Conservation (phyloP, 2,329 filamentous ascomycete genomes). For the Penicillium digitatum region DNA sequence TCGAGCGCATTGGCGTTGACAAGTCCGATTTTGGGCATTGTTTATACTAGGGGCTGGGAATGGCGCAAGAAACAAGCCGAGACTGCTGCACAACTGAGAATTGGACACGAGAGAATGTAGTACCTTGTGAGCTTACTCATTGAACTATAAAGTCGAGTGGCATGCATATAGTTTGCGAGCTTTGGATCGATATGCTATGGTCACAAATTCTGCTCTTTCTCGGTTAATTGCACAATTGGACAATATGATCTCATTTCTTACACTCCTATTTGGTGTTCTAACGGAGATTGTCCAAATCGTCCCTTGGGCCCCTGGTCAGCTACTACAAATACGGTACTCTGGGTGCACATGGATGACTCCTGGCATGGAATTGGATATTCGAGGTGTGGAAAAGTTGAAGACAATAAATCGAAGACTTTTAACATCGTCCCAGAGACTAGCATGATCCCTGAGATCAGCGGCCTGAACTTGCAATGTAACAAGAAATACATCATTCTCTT, state of each 20-base stretch:
- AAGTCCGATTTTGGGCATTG: slow-evolving; percentile 16
- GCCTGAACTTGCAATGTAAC: slow-evolving; percentile 3
- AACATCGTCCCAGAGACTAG: slow-evolving; percentile 7
- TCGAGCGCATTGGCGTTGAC: slow-evolving; percentile 7
- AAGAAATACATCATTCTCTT: slow-evolving; percentile 23
- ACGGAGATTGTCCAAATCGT: background rate
- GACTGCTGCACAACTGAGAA: background rate
- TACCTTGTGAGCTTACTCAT: background rate
- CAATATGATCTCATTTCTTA: background rate
- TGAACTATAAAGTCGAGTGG: background rate
- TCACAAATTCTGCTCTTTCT: too few relatives aligned
- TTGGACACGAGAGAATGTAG: background rate
- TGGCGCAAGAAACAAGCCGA: slow-evolving; percentile 16
- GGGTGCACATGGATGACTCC: slow-evolving; percentile 18
- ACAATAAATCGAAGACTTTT: background rate
- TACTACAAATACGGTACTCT: slow-evolving; percentile 20
- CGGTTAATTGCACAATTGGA: background rate
- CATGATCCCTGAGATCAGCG: slow-evolving; percentile 19
- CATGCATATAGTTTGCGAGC: background rate
- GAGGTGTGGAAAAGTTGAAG: background rate
- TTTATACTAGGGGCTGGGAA: slow-evolving; percentile 19
- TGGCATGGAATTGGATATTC: slow-evolving; percentile 13
- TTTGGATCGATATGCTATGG: background rate
- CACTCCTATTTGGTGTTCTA: background rate
- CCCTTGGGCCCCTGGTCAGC: background rate